These are phyloP conservation scores for Pholiota conissans DNA, from an alignment of 768 basidiomycete genomes.

Conservation along the genomic window DNA sequence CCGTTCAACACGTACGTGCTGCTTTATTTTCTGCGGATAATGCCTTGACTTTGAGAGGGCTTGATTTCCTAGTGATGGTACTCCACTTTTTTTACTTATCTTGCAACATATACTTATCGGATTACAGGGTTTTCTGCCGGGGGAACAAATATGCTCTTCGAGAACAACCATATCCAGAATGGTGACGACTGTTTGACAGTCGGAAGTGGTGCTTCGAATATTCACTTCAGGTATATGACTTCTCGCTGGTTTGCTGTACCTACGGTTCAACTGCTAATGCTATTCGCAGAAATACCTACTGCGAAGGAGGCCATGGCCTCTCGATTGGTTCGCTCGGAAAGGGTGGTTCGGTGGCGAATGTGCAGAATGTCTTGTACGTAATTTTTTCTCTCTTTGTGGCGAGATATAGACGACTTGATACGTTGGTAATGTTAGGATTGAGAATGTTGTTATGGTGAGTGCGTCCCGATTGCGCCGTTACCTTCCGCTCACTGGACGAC, in stretches of 20 bases:
- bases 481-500: background rate
- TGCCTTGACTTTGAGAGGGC: background rate
- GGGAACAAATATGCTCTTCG: conserved; percentile 57
- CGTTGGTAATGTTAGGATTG: conserved; percentile 31
- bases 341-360: conserved; percentile 48
- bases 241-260: background rate
- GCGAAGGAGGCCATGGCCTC: conserved; percentile 59
- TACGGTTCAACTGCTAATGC: no score
- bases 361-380: conserved; percentile 56
- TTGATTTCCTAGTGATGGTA: conserved; percentile 41
- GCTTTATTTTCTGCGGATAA: background rate
- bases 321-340: conserved; percentile 55
- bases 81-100: no score
- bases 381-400: background rate
- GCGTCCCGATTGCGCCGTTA: background rate
- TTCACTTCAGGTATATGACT: conserved; percentile 41
- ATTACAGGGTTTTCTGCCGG: conserved; percentile 50
- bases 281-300: conserved; percentile 43
- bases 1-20: conserved; percentile 59
- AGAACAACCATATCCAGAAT: conserved; percentile 56
- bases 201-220: conserved; percentile 54
- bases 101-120: background rate
- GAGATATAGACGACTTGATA: background rate
- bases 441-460: conserved; percentile 46
- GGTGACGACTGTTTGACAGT: conserved; percentile 67